Base-by-base conservation (phyloP, 257 asterid genomes). In the Solanum chilense region DNA sequence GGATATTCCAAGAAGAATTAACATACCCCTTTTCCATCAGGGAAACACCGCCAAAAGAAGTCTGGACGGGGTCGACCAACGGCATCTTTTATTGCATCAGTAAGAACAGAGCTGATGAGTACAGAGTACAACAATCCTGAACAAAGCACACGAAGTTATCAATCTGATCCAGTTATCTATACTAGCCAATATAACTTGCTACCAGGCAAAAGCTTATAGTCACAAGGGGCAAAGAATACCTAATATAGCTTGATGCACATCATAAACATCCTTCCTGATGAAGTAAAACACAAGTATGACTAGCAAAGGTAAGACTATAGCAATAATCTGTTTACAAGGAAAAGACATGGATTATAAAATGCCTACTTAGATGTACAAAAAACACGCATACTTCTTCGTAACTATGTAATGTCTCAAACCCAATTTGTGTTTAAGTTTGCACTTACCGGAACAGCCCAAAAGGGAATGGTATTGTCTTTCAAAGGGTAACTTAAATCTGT, bases 21-120 rank as follows among this genome's bases (percentile, higher is more conserved):
- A 89, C 96, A 88, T 91, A 96, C 99, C 94, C 90, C 92, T 90
- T 88, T 91, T 77, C 99, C 99, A 90, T 96, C 94, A 90, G 99
- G 99, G 88, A 96, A 96, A 92, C 99, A 95, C 62, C 99, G 97
- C 99, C 99, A 96, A 49, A 94, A 96, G 93, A 96, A 96, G 88
- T 96, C 99, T 7, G 99, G 99, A 49, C 99, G 98, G 91, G 98
- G 99, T 68, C 99, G 94, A 83, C 99, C 99, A 91, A 96, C 99
- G 66, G 98, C 99, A 92, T 95, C 98, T 93, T 96, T 96, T 76
- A 96, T 95, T 80, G 98, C 96, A 91, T 96, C 99, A 83, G 98
- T 95, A 62, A 96, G 88, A 90, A 95, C 99, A 68, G 90, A 96
- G 82, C 97, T 90, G 84, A 96, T 92, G 71, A 96, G 94, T 20